Base-by-base conservation (phyloP, 2,329 filamentous ascomycete species). In the Cladosporium velox region DNA sequence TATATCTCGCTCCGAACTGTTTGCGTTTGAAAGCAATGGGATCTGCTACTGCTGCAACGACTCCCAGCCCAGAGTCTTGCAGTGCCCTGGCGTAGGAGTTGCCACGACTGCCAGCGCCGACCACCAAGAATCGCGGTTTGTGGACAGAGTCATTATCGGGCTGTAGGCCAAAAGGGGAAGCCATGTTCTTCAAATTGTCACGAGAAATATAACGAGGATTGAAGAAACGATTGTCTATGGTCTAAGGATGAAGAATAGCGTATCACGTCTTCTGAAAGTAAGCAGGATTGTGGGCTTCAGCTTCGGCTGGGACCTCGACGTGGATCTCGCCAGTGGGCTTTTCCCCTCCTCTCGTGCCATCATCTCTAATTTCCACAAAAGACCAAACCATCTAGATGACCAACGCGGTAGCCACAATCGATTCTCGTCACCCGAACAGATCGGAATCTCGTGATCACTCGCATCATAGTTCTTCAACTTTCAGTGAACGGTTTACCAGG, bases 61-160 rank as follows among this genome's bases (percentile, higher is more conserved):
- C 76, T 6, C 90, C 91, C 69, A 88, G 85, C 67, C 86, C 89
- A 21, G 86, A 87, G 18, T 83, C 81, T n/a, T 81, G 78, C 10
- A 92, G 88, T 62, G 89, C 89, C 67, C 84, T 82, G 35, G 90
- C 91, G 76, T 96, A 96, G 34, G 87, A 86, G 61, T 86, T 84
- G 15, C 93, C 93, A 41, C 93, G 88, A 58, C 90, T 91, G 38
- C 93, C 92, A 8, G 91, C 92, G 24, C 93, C 93, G 71, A 96
- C 89, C 73, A 96, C 86, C 65, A 96, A 83, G 73, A 96, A 87
- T 60, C 89, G 87, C 38, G 75, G 74, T 47, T 47, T 21, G 8
- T 47, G 41, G 15, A 34, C 18, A 21, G 38, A 18, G 6, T 8
- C 15, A 4, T 6, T 18, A 18, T 64, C 35, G 21, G 7, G 1